Base-by-base conservation (phyloP, 495 filamentous ascomycete species). In the Aspergillus cavernicola region DNA sequence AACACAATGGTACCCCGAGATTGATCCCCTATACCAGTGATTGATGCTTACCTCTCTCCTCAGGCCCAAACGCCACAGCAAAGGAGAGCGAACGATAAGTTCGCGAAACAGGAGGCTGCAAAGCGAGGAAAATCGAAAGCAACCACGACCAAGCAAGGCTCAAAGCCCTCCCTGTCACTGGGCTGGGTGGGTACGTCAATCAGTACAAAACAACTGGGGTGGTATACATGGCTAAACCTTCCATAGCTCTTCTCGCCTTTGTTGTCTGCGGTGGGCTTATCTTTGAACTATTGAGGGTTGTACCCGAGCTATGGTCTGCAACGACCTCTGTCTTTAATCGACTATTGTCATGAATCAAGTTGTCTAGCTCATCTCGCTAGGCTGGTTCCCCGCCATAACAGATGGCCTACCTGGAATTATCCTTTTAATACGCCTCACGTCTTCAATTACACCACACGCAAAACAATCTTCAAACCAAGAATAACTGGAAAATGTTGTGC, bases 31-130 rank as follows among this genome's bases (percentile, higher is more conserved):
- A 5, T n/a, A 16, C 6, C 18, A 24, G 12, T 13, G 16, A 23
- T 37, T 15, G 2, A 24, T 58, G 32, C 29, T 57, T 7, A 52
- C 42, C 10, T 26, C 10, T n/a, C 32, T 6, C 11, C 20, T 22
- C 59, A 98, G 92, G 87, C 87, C 23, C 93, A 98, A 86, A 98
- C 93, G 55, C 92, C 90, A 24, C 83, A 91, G 68, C 95, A 97
- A 76, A 87, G 92, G 58, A 83, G 82, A 63, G 87, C 88, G 32
- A 97, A 97, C 73, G 84, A 85, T 52, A 85, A 85, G 59, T 98
- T 87, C 70, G 85, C 83, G 33, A 87, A 88, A 65, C 78, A 83
- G 32, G 84, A 97, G 68, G 85, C 86, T 54, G 78, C 80, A 19
- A 92, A 89, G 66, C 83, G 86, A 57, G 93, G 93, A 57, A 97